Evolutionary conservation across 352 stramenopile species (phyloP), one percentile per base, ranked within the genome.

Genomic region (Phytophthora pseudosyringae): DNA sequence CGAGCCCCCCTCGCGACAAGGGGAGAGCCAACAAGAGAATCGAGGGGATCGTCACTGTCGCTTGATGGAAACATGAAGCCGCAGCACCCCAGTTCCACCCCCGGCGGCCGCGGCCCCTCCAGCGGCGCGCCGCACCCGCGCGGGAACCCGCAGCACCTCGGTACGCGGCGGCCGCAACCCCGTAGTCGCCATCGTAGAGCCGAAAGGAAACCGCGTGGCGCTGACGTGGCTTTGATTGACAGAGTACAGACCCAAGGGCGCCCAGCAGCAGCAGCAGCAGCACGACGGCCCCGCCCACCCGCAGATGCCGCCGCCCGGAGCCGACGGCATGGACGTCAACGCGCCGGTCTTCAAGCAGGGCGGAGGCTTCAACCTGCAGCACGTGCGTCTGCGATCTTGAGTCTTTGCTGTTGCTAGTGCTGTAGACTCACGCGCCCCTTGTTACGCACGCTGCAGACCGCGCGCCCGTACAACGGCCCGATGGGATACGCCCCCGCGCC

Each of bases 61-160:
- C 63, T 86, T 47, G 59, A 87, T 84, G 78, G 67, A 76, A 81
- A 72, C 47, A 83, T 80, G 79, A 88, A 86, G 69, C 59, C 74
- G 48, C 76, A 84, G 36, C 73, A 85, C 52, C 41, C 51, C 49
- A 82, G 51, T 68, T 63, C 51, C 58, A 65, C 61, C 36, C 38
- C 68, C 44, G 58, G 62, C 46, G 58, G 62, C 39, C 56, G 53
- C 32, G 57, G 64, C 57, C 50, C 52, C 35, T 69, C 31, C 58
- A 15, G 57, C 33, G 64, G 69, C 18, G 35, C 45, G 5, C 65
- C 71, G 26, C 62, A 71, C 39, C 75, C 75, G 16, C 75, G 75
- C 50, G 74, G 74, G 40, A 73, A 79, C 51, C 64, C 68, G 12
- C 71, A 84, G 28, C 75, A 81, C 57, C 43, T 75, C 13, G 74